phyloP scores from a whole-genome alignment of 345 rosid species.

The Eucalyptus virginea region DNA sequence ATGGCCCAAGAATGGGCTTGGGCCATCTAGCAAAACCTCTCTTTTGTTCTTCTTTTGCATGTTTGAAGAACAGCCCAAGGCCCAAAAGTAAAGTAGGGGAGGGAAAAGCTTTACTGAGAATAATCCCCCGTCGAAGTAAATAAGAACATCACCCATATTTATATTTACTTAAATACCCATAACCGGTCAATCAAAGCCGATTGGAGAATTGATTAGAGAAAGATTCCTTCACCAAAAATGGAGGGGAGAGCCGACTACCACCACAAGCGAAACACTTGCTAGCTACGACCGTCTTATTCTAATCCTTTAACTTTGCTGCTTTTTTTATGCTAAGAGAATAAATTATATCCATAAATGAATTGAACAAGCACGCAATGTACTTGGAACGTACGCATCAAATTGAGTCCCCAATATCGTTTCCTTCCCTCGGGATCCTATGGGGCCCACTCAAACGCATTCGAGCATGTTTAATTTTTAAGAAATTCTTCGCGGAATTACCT shows the following conservation, averaged over 20 bases:
- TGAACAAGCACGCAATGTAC: not conserved
- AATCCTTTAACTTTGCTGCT: not conserved
- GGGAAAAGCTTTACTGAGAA: not conserved
- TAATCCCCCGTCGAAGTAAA: not conserved
- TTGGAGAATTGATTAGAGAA: not conserved
- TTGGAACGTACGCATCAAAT: rapidly evolving
- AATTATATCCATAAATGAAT: not conserved
- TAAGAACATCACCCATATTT: no score
- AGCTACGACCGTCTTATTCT: rapidly evolving
- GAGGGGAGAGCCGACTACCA: rapidly evolving
- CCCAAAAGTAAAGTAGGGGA: not conserved
- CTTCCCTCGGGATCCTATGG: not conserved
- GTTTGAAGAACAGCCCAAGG: not conserved
- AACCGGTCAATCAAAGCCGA: not conserved
- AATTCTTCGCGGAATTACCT: rapidly evolving
- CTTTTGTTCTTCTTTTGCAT: rapidly evolving
- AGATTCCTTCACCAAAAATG: not conserved
- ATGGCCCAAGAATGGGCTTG: not conserved
- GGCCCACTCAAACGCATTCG: rapidly evolving
- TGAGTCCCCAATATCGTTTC: not conserved
- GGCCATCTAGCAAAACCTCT: not conserved
- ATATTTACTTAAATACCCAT: not conserved
- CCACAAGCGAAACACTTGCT: not conserved
- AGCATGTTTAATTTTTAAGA: not conserved
- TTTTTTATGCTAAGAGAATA: rapidly evolving